Evolutionary conservation across 1,139 yeast species (phyloP).

Genomic region (Candida sanyaensis): DNA sequence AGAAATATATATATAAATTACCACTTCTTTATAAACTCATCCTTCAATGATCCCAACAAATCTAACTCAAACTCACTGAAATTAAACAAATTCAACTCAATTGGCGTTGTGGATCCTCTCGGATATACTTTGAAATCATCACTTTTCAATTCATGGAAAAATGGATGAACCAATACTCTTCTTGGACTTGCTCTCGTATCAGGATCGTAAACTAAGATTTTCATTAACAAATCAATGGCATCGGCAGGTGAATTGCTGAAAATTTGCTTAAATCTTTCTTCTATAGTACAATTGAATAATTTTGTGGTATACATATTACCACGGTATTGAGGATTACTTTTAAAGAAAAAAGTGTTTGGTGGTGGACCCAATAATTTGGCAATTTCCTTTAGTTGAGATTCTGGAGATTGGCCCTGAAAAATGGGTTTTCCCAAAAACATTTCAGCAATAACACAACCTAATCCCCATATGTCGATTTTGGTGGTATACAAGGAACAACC

Average conservation of each 20-base stretch:
- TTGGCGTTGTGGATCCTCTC: slow-evolving; percentile 46
- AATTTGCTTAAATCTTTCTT: slow-evolving; percentile 65
- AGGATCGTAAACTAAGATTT: slow-evolving; percentile 74
- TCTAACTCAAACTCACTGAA: slow-evolving; percentile 56
- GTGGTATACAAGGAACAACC: slow-evolving; percentile 78
- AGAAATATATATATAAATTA: background rate
- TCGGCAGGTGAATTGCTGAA: slow-evolving; percentile 69
- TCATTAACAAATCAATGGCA: slow-evolving; percentile 70
- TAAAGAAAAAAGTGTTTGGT: slow-evolving; percentile 69
- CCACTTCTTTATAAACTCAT: slow-evolving; percentile 27
- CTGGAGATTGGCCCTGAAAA: slow-evolving; percentile 78
- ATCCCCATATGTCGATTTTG: slow-evolving; percentile 83
- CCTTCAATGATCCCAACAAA: slow-evolving; percentile 46
- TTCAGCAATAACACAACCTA: slow-evolving; percentile 84
- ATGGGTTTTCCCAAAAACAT: slow-evolving; percentile 81
- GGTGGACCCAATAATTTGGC: slow-evolving; percentile 78
- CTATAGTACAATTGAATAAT: slow-evolving; percentile 60
- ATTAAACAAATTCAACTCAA: slow-evolving; percentile 49
- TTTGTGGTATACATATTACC: slow-evolving; percentile 76
- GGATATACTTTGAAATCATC: slow-evolving; percentile 62
- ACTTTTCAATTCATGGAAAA: slow-evolving; percentile 66
- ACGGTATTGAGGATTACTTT: slow-evolving; percentile 70
- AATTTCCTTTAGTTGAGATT: slow-evolving; percentile 73
- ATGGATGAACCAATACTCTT: slow-evolving; percentile 67
- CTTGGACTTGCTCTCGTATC: slow-evolving; percentile 66